A percentile compares a stretch with the other conserved stretches of the same genome.
Evolutionary conservation across 179 eudicot genomes (phyloP).

Genomic region (Vitellaria paradoxa): DNA sequence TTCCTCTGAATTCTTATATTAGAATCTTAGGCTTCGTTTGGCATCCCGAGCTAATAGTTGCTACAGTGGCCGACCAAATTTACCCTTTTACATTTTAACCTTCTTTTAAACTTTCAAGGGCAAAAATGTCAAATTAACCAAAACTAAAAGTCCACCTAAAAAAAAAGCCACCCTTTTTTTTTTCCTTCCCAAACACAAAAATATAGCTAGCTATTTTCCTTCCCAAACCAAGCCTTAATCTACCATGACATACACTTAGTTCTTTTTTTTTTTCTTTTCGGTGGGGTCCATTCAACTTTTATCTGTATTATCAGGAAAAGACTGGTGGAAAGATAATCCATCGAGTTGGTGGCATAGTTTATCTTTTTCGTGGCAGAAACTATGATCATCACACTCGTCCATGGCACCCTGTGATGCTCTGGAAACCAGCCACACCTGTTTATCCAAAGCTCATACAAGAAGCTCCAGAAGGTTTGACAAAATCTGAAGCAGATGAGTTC

Average conservation of each 20-base stretch:
- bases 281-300: constrained; percentile 7
- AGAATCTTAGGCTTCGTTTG: neutral
- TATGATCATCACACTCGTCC: constrained; percentile 80
- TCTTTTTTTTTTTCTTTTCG: neutral
- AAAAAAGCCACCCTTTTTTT: no score
- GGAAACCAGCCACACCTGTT: constrained; percentile 98
- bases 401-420: constrained; percentile 78
- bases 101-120: no score
- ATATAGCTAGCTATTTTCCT: no score
- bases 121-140: no score
- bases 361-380: constrained; percentile 85
- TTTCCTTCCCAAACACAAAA: no score
- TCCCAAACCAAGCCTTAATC: no score
- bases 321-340: constrained; percentile 90
- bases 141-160: no score
- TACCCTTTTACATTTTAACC: no score
- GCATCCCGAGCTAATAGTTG: no score
- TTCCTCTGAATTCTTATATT: neutral
- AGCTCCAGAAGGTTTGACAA: constrained; percentile 89
- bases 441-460: constrained; percentile 95
- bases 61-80: no score
- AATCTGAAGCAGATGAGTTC: constrained; percentile 66
- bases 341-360: constrained; percentile 77
- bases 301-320: constrained; percentile 53
- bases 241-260: neutral